Evolutionary conservation across 306 rosid species (phyloP).

Genomic region (Cotoneaster glaucophyllus): DNA sequence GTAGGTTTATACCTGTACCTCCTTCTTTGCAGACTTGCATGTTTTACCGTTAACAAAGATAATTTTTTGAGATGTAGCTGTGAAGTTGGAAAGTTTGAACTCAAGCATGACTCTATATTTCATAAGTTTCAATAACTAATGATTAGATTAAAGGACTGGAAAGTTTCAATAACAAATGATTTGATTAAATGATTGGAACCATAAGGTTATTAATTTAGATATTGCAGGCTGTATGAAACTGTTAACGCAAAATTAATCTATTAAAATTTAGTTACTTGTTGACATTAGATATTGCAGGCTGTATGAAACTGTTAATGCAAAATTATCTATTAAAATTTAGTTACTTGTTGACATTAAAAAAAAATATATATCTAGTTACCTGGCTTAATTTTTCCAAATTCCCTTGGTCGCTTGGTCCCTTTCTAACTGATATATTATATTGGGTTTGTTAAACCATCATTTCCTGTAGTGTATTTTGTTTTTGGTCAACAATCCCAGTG

Average conservation of each 20-base stretch:
- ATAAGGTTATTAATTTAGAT: not conserved
- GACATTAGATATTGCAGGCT: too few relatives aligned
- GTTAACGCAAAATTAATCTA: too few relatives aligned
- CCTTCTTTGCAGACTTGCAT: too few relatives aligned
- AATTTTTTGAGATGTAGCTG: not conserved
- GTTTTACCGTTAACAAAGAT: not conserved
- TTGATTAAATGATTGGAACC: not conserved
- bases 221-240: not conserved
- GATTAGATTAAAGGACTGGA: too few relatives aligned
- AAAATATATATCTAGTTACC: not conserved
- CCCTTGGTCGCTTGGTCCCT: not conserved
- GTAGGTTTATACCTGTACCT: slow-evolving; percentile 16
- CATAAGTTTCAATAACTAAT: too few relatives aligned
- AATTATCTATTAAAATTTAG: too few relatives aligned
- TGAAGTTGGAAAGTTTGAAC: not conserved
- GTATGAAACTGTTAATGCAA: not conserved
- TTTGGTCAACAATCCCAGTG: too few relatives aligned
- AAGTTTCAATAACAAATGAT: not conserved
- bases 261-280: too few relatives aligned
- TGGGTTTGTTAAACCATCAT: not conserved
- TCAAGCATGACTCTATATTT: not conserved
- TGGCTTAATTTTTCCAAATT: not conserved
- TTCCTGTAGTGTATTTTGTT: too few relatives aligned
- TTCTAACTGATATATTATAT: not conserved
- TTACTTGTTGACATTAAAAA: too few relatives aligned